Percentiles rank a stretch among this genome's conserved stretches.
These are phyloP conservation scores for Neoboletus subvelutipes DNA, from an alignment of 768 basidiomycete species.

Conservation along the genomic window DNA sequence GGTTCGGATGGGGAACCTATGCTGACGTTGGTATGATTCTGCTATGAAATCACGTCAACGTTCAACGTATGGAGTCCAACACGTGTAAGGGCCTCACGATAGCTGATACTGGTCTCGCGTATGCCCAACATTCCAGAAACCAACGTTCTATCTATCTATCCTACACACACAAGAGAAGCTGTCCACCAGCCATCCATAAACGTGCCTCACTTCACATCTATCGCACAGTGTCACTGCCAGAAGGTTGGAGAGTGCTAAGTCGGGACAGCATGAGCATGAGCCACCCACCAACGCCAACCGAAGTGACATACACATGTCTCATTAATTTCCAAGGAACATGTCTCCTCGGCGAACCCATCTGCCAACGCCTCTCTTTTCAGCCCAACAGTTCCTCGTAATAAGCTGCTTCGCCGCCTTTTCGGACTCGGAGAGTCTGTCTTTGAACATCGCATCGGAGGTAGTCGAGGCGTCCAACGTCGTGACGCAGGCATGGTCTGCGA, in stretches of 20 bases:
- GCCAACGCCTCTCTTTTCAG: slow-evolving; percentile 22
- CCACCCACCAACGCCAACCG: slow-evolving; percentile 6
- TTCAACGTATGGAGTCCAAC: slow-evolving; percentile 7
- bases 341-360: slow-evolving; percentile 27
- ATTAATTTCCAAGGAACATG: slow-evolving; percentile 29
- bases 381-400: slow-evolving; percentile 30
- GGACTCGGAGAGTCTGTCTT: slow-evolving; percentile 25
- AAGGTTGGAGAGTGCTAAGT: slow-evolving; percentile 1
- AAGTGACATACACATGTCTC: slow-evolving; percentile 19
- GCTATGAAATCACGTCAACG: slow-evolving; percentile 16
- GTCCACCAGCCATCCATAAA: slow-evolving; percentile 2
- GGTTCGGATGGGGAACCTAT: not conserved
- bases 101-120: not conserved
- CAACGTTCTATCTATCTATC: slow-evolving; percentile 21
- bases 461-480: slow-evolving; percentile 31
- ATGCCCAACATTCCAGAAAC: not conserved
- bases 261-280: slow-evolving; percentile 1
- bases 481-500: slow-evolving; percentile 40
- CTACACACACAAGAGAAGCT: slow-evolving; percentile 8
- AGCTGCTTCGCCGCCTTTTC: slow-evolving; percentile 22
- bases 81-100: slow-evolving; percentile 21
- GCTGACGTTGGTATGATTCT: not conserved
- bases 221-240: not conserved
- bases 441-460: slow-evolving; percentile 18
- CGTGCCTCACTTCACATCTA: slow-evolving; percentile 1